Evolutionary conservation across 345 rosid genomes (phyloP).

Genomic region (Eucalyptus polyanthemos): DNA sequence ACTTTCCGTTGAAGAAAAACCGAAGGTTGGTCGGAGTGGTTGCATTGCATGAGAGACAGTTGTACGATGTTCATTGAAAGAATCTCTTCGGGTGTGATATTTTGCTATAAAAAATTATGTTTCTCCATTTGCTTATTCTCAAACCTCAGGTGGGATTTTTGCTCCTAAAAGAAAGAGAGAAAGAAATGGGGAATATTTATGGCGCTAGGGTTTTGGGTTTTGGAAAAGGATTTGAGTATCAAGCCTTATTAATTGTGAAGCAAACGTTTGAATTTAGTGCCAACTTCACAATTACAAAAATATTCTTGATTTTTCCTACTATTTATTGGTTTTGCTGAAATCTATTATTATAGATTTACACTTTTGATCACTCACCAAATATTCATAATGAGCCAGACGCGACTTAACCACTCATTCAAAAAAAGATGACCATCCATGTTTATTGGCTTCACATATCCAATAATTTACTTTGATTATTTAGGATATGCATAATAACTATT

Average conservation of each 20-base stretch:
- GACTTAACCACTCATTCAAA: too few species aligned
- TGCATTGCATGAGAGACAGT: background rate
- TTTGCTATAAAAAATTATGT: background rate
- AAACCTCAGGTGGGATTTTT: background rate
- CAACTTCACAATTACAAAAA: background rate
- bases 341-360: too few species aligned
- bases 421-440: too few species aligned
- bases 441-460: too few species aligned
- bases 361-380: fast-evolving
- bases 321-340: too few species aligned
- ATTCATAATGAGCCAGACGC: fast-evolving
- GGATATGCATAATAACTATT: fast-evolving
- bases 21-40: background rate
- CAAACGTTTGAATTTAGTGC: background rate
- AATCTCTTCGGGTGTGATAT: background rate
- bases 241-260: background rate
- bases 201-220: too few species aligned
- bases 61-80: background rate
- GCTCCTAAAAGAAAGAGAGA: background rate
- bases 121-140: background rate
- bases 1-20: background rate
- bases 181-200: too few species aligned
- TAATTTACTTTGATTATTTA: too few species aligned
- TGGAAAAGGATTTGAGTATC: too few species aligned
- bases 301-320: background rate